Evolutionary conservation across 2,329 filamentous ascomycete genomes (phyloP).

Genomic region (Beauveria scarabaeidicola): DNA sequence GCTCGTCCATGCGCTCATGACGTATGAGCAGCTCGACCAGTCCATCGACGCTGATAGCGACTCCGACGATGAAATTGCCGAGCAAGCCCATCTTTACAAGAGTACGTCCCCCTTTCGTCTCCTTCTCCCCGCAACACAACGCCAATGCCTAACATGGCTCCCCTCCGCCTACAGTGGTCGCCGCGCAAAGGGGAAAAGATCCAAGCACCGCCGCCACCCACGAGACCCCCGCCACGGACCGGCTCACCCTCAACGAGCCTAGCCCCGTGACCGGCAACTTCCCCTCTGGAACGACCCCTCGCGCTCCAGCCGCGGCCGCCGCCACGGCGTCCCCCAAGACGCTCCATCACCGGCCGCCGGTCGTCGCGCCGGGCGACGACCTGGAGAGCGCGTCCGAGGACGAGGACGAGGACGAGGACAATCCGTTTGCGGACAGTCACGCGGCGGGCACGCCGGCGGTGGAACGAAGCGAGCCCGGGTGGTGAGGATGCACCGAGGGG

Average conservation of each 20-base stretch:
- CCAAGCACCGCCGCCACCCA: neutral
- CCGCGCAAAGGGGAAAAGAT: neutral
- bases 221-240: neutral
- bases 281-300: neutral
- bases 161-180: conserved; percentile 25
- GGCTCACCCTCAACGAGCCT: conserved; percentile 30
- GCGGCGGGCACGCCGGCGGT: conserved; percentile 40
- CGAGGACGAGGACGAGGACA: conserved; percentile 72
- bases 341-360: conserved; percentile 27
- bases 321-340: conserved; percentile 20
- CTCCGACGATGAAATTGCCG: conserved; percentile 58
- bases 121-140: neutral
- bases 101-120: conserved; percentile 32
- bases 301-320: neutral
- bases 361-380: conserved; percentile 18
- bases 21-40: conserved; percentile 86
- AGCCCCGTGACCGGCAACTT: neutral
- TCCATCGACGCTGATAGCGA: conserved; percentile 71
- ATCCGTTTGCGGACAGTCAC: conserved; percentile 81
- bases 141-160: conserved; percentile 15
- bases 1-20: conserved; percentile 86
- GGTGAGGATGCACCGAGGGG: conserved; percentile 15
- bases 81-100: conserved; percentile 57
- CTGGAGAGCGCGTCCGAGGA: conserved; percentile 36
- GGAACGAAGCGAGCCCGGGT: conserved; percentile 24